phyloP scores from a whole-genome alignment of 2,329 filamentous ascomycete genomes.

The Sordariomycetes sp. region DNA sequence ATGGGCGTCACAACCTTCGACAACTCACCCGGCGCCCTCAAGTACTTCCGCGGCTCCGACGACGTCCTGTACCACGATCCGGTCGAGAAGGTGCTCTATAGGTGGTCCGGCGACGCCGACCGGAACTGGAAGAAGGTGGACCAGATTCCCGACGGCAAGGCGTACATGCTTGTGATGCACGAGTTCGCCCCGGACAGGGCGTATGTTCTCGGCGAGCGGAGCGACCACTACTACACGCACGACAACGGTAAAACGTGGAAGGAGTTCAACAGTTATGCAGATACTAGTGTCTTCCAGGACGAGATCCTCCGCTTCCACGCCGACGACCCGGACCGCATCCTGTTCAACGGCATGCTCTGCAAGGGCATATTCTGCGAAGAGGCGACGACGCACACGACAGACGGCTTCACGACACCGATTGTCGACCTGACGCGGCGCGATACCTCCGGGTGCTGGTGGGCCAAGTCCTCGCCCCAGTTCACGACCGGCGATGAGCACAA shows the following conservation, averaged over 20 bases:
- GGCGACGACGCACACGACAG: conserved; percentile 59
- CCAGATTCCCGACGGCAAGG: conserved; percentile 49
- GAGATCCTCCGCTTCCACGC: conserved; percentile 65
- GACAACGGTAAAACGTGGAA: conserved; percentile 76
- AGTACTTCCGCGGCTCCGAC: conserved; percentile 87
- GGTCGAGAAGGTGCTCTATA: conserved; percentile 51
- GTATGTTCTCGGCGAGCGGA: conserved; percentile 59
- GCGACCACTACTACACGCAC: conserved; percentile 68
- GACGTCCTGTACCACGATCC: conserved; percentile 63
- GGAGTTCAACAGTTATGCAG: conserved; percentile 50
- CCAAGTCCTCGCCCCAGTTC: conserved; percentile 63
- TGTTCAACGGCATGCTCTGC: conserved; percentile 69
- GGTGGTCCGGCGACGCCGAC: conserved; percentile 75
- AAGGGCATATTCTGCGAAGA: conserved; percentile 49
- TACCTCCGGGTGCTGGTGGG: conserved; percentile 76
- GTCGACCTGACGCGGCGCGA: conserved; percentile 48
- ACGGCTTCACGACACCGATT: conserved; percentile 63
- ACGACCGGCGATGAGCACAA: conserved; percentile 50
- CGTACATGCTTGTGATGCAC: conserved; percentile 58
- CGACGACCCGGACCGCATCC: conserved; percentile 67
- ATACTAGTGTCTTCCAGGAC: conserved; percentile 38
- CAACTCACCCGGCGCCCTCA: conserved; percentile 52
- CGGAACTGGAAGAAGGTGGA: conserved; percentile 57
- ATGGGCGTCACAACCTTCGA: conserved; percentile 55
- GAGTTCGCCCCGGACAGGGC: conserved; percentile 67